Evolutionary conservation across 2,329 filamentous ascomycete genomes (phyloP).

Genomic region (Aschersonia sp.): DNA sequence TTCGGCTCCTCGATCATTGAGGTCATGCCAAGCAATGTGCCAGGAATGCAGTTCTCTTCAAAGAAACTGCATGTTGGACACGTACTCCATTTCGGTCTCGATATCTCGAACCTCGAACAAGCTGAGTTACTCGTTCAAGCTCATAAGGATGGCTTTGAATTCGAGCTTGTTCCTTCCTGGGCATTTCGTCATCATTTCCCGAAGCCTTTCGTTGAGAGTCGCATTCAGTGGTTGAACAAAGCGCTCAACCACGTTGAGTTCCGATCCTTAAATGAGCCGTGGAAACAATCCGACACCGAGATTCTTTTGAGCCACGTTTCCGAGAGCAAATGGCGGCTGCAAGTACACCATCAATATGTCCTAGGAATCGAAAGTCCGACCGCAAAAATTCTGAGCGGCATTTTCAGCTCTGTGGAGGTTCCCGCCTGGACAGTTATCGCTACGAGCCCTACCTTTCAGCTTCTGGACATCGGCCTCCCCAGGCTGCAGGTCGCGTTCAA

Average conservation of each 20-base stretch:
- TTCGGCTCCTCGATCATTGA: constrained; percentile 7
- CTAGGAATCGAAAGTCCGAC: constrained; percentile 8
- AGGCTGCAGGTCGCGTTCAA: constrained; percentile 17
- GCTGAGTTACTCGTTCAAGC: constrained; percentile 19
- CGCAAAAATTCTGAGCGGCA: background rate
- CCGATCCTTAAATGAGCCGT: constrained; percentile 11
- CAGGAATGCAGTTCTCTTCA: constrained; percentile 23
- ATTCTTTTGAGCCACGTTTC: background rate
- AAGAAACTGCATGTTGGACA: constrained; percentile 17
- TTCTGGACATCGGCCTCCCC: constrained; percentile 27
- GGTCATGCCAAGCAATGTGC: constrained; percentile 7
- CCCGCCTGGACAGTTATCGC: background rate
- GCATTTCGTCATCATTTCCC: constrained; percentile 18
- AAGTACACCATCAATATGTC: background rate
- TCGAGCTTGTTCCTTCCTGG: constrained; percentile 18
- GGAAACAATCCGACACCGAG: constrained; percentile 6
- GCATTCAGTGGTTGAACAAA: constrained; percentile 31
- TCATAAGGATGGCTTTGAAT: background rate
- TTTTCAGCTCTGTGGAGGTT: background rate
- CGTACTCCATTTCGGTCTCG: constrained; percentile 19
- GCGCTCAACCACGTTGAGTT: constrained; percentile 16
- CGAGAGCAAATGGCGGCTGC: background rate
- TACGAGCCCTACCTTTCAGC: background rate
- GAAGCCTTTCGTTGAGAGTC: constrained; percentile 19
- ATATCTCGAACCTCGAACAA: background rate